Evolutionary conservation across 2,329 filamentous ascomycete genomes (phyloP).

Genomic region (Verticillium klebahnii): DNA sequence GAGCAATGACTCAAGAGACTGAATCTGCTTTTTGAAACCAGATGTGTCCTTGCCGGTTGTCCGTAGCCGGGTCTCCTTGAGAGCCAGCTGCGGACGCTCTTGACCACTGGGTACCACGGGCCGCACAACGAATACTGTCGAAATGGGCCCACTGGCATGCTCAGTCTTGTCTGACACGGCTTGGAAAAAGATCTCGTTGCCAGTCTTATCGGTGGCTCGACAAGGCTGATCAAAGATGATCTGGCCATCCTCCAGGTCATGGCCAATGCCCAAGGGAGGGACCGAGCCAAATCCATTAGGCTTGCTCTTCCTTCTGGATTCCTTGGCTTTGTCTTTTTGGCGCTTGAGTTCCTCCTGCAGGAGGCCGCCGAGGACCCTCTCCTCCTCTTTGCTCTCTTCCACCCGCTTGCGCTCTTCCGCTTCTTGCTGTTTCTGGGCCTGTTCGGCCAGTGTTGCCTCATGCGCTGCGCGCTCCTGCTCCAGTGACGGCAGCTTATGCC

Average conservation of each 20-base stretch:
- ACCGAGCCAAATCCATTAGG: conserved; percentile 34
- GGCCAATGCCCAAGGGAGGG: conserved; percentile 23
- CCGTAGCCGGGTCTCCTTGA: conserved; percentile 66
- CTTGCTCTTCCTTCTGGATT: conserved; percentile 58
- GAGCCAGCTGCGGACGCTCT: conserved; percentile 58
- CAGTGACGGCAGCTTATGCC: conserved; percentile 74
- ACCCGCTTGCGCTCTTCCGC: conserved; percentile 48
- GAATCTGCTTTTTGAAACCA: conserved; percentile 70
- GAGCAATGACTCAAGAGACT: conserved; percentile 70
- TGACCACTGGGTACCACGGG: conserved; percentile 55
- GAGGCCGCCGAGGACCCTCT: conserved; percentile 65
- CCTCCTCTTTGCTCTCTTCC: conserved; percentile 61
- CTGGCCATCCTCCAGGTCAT: conserved; percentile 24
- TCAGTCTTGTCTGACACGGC: conserved; percentile 66
- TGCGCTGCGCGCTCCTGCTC: conserved; percentile 85
- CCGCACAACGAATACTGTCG: conserved; percentile 67
- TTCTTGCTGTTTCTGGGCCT: conserved; percentile 52
- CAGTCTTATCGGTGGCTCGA: conserved; percentile 56
- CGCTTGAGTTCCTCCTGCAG: conserved; percentile 68
- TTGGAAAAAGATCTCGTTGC: conserved; percentile 63
- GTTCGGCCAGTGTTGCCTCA: conserved; percentile 63
- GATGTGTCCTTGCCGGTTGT: conserved; percentile 53
- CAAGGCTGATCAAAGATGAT: conserved; percentile 66
- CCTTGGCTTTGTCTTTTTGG: conserved; percentile 59
- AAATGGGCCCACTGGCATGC: conserved; percentile 60